Conservation (phyloP, 441 rosid species). For the Pelargonium fulgidum region DNA sequence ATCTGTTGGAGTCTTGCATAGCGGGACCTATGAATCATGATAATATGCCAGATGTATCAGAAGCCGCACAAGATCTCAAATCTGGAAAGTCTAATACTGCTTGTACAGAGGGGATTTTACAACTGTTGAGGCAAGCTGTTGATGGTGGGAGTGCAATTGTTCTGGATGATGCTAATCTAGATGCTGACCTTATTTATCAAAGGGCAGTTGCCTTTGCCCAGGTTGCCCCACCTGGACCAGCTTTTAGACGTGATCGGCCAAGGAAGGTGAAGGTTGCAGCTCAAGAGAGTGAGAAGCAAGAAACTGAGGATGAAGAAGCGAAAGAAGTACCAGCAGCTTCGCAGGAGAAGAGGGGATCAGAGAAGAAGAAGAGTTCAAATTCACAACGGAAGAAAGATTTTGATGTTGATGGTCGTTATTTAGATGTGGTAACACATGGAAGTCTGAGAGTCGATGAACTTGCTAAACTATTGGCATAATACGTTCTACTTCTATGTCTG, state of each 20-base stretch:
- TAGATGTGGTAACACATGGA: conserved; percentile 39
- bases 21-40: conserved; percentile 13
- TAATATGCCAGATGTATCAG: conserved; percentile 20
- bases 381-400: conserved; percentile 17
- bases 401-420: conserved; percentile 25
- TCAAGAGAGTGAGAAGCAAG: conserved; percentile 35
- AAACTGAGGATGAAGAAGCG: conserved; percentile 25
- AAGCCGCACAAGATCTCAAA: conserved; percentile 19
- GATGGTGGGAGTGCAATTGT: conserved; percentile 61
- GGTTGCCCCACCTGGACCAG: conserved; percentile 55
- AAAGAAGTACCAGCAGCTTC: conserved; percentile 23
- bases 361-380: conserved; percentile 20
- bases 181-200: conserved; percentile 53
- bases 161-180: conserved; percentile 39
- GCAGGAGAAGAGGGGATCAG: conserved; percentile 18
- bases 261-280: conserved; percentile 24
- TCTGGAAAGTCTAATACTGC: conserved; percentile 18
- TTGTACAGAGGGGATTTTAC: conserved; percentile 35
- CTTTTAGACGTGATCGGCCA: conserved; percentile 33
- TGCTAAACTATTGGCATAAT: conserved; percentile 62
- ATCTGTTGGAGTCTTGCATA: conserved; percentile 12
- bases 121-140: conserved; percentile 54
- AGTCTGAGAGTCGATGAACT: conserved; percentile 69
- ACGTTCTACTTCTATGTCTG: not conserved
- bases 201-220: conserved; percentile 47